Evolutionary conservation across 805 yeast genomes (phyloP), one percentile per base, ranked within the genome.

Genomic region (Candida sphagnicola): DNA sequence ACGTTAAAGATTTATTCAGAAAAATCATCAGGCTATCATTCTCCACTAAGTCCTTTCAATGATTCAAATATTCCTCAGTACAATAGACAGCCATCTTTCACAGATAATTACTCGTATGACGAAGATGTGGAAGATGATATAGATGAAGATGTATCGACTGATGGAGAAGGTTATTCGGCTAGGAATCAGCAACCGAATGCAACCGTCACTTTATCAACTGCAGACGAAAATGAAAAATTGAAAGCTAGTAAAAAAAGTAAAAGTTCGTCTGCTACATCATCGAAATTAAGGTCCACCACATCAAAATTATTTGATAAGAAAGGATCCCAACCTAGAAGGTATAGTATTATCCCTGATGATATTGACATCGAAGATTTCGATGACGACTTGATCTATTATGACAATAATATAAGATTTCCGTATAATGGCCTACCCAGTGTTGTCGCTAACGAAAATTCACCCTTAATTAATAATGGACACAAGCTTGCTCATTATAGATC

Each of bases 231-330:
- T 13, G 35, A 33, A 6, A 29, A 15, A 8, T 6, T 12, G 5
- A 21, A 33, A 12, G 38, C 57, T 10, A 50, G 57, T 39, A 53
- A 53, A 35, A 60, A 57, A 39, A 56, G 56, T 26, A 52, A 50
- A 39, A 56, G 56, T 36, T 46, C 68, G 3, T 56, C 67, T 5
- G 56, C 59, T 2, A 47, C 70, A 0, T 59, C 67, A 1, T 65
- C 72, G 1, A 78, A 72, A 37, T 60, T 79, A 32, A 58, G 85
- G 29, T 78, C 89, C 2, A 82, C 88, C 1, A 81, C 89, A 0
- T 82, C 89, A 1, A 80, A 81, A 44, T 61, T 84, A 4, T 84
- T 85, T 57, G 91, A 84, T 49, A 74, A 78, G 10, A 82, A 78
- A 48, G 89, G 87, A 1, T 77, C 82, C 0, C 84, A 80, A 34